Evolutionary conservation across 75 land plant genomes (phyloP), one percentile per base, ranked within the genome.

Genomic region (Ceratopteris richardii): DNA sequence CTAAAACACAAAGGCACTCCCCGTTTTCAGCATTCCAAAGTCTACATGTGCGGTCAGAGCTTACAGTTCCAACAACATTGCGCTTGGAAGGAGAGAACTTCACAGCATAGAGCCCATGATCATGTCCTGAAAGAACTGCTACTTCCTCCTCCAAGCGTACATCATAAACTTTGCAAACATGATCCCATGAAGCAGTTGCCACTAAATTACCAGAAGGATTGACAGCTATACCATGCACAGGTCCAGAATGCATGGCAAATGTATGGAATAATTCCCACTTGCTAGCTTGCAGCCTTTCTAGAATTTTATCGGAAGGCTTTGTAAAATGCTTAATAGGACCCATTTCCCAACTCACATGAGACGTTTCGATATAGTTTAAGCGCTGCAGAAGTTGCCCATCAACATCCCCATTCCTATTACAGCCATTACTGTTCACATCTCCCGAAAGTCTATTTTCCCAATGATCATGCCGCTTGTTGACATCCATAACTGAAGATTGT

Each of bases 221-320:
- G 13, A 72, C 74, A n/a, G 74, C 74, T 20, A 72, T 72, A 26
- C 74, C 74, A 66, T 72, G 74, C 47, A 72, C 74, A 24, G 74
- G 74, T 29, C 67, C 74, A 14, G 74, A 72, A 43, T 72, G 74
- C 69, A 60, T 65, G 23, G 62, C 20, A 44, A 72, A 72, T 2
- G 54, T 72, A 12, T 64, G 69, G 20, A 55, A 69, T 31, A 72
- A 61, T 17, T 72, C 74, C 74, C 74, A 72, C 20, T 64, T 65
- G 29, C 51, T 47, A 1, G 74, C 74, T 16, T 51, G 46, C 1
- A 72, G 57, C 1, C 69, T 58, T 52, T 72, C 74, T 54, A 66
- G 63, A 18, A 72, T 69, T 65, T 72, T 72, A 0, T 43, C 52
- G 2, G 73, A 67, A 25, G 73, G 66, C 31, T 66, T 43, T 28